Percentiles rank a stretch among this genome's conserved stretches.
These are phyloP conservation scores for Gyrodon lividus DNA, from an alignment of 768 basidiomycete species.

Conservation along the genomic window DNA sequence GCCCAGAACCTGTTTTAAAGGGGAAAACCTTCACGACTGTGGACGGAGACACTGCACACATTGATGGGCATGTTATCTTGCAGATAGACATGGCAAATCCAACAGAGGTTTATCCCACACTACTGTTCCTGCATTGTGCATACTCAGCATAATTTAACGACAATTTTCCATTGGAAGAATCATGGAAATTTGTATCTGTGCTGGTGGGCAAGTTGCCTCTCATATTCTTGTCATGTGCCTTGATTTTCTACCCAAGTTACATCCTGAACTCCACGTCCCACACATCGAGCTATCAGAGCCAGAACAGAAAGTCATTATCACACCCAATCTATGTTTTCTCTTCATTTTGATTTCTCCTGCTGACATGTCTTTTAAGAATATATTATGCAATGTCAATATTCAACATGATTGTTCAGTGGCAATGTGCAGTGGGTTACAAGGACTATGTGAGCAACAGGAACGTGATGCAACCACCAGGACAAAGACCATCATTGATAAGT, in stretches of 20 bases:
- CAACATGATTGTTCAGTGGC: constrained; percentile 18
- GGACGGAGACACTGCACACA: constrained; percentile 3
- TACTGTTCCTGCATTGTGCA: too few relatives aligned
- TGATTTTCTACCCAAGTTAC: constrained; percentile 4
- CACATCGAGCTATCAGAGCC: constrained; percentile 1
- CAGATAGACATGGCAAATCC: not conserved
- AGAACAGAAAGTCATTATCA: not conserved
- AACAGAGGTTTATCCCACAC: not conserved
- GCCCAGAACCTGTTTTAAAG: not conserved
- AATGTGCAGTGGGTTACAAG: not conserved
- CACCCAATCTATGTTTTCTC: not conserved
- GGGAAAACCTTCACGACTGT: not conserved
- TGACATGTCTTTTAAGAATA: constrained; percentile 6
- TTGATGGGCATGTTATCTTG: constrained; percentile 4
- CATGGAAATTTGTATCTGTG: constrained; percentile 1
- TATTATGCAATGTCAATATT: constrained; percentile 21
- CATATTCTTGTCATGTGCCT: not conserved
- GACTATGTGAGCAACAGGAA: constrained; percentile 8
- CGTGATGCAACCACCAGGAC: constrained; percentile 5
- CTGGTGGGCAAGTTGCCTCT: not conserved
- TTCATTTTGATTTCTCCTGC: not conserved
- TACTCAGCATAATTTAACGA: not conserved
- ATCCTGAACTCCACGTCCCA: constrained; percentile 4
- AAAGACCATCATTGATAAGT: not conserved
- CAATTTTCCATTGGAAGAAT: constrained; percentile 6